Percentiles rank a stretch among this genome's conserved stretches.
phyloP scores from a whole-genome alignment of 441 rosid species.

The Eutrema salsugineum region DNA sequence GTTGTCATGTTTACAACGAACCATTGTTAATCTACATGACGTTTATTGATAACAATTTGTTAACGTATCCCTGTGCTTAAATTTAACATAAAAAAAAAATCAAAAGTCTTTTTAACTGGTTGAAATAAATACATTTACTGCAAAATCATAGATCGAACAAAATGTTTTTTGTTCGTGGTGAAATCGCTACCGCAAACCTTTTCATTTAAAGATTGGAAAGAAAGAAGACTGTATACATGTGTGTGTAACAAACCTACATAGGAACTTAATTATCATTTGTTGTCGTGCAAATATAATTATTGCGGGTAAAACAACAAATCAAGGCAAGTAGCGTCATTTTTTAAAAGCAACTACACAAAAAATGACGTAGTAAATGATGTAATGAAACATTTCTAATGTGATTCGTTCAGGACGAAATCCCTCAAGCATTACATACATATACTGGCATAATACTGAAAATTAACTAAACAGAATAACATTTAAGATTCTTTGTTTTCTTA shows the following conservation, averaged over 20 bases:
- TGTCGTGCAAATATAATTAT: neutral
- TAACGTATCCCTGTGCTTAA: neutral
- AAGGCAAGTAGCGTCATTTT: neutral
- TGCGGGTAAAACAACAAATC: neutral
- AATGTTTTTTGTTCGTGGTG: neutral
- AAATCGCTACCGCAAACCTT: neutral
- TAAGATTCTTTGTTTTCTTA: neutral
- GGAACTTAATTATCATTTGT: neutral
- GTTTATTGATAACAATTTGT: neutral
- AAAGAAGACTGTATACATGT: neutral
- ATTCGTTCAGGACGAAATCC: conserved; percentile 6
- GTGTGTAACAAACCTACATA: neutral
- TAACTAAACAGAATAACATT: neutral
- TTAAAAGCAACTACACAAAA: neutral
- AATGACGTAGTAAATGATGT: conserved; percentile 22
- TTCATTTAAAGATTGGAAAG: neutral
- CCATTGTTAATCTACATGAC: neutral
- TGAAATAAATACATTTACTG: neutral
- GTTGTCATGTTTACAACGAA: neutral
- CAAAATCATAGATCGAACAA: neutral
- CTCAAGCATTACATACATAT: neutral
- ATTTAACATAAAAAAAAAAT: neutral
- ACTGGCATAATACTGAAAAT: neutral
- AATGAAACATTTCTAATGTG: neutral
- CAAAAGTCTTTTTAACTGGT: neutral